Conservation (phyloP, 345 rosid genomes). For the Viola odorata region DNA sequence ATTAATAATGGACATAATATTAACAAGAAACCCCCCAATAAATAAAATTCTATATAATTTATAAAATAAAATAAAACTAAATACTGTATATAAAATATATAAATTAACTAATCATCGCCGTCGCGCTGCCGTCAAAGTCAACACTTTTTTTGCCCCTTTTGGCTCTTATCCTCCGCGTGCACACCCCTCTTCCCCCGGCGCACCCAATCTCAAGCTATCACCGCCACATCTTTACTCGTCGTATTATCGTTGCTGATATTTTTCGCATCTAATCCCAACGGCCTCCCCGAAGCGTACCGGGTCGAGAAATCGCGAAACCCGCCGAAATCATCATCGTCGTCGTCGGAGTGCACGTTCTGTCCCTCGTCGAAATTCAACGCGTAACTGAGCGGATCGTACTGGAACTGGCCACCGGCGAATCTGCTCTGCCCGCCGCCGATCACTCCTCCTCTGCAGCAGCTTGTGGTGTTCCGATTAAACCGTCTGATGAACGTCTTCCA, state of each 20-base stretch:
- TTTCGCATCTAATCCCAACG: neutral
- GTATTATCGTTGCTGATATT: slow-evolving; percentile 8
- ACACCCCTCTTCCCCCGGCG: neutral
- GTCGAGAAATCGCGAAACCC: slow-evolving; percentile 18
- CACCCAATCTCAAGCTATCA: neutral
- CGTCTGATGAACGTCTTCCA: slow-evolving; percentile 95
- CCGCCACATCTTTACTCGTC: slow-evolving; percentile 16
- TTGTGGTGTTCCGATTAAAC: slow-evolving; percentile 53
- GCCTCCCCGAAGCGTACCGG: slow-evolving; percentile 17
- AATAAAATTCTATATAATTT: too few species aligned
- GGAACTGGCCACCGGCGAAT: slow-evolving; percentile 51
- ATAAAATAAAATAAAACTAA: too few species aligned
- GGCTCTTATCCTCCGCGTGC: neutral
- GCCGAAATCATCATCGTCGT: slow-evolving; percentile 3
- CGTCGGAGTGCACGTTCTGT: slow-evolving; percentile 4
- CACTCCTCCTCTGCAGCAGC: neutral
- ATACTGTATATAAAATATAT: too few species aligned
- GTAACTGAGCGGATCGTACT: slow-evolving; percentile 85
- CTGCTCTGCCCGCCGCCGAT: slow-evolving; percentile 6
- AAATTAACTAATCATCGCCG: too few species aligned
- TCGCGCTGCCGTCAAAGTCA: neutral
- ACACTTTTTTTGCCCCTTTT: neutral
- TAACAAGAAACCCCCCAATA: too few species aligned
- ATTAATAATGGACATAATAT: too few species aligned
- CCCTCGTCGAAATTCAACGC: slow-evolving; percentile 74